Conservation (phyloP, 2,329 filamentous ascomycete genomes). For the Aspergillus viridinutans region DNA sequence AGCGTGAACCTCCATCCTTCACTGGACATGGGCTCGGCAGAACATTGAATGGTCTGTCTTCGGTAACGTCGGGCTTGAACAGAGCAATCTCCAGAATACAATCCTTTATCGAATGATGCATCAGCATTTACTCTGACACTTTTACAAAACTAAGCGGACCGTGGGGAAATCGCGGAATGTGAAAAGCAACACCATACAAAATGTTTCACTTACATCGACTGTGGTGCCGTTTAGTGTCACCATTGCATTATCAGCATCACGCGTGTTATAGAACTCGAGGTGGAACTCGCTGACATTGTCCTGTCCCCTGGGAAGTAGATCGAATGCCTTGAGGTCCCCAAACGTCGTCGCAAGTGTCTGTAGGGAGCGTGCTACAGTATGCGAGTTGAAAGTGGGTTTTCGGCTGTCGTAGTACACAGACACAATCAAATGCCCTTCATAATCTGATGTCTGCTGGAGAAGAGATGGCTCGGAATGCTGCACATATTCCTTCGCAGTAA, state of each 20-base stretch:
- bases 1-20: slow-evolving; percentile 12
- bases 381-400: slow-evolving; percentile 23
- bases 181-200: background rate
- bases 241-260: slow-evolving; percentile 33
- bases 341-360: slow-evolving; percentile 34
- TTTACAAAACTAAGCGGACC: background rate
- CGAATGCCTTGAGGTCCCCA: slow-evolving; percentile 37
- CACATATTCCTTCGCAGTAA: slow-evolving; percentile 45
- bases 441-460: slow-evolving; percentile 34
- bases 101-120: slow-evolving; percentile 16
- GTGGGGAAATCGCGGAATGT: background rate
- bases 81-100: slow-evolving; percentile 28
- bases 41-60: slow-evolving; percentile 10
- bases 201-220: slow-evolving; percentile 28
- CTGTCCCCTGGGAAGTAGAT: slow-evolving; percentile 23
- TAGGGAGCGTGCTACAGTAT: slow-evolving; percentile 47
- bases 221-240: slow-evolving; percentile 32
- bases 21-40: slow-evolving; percentile 12
- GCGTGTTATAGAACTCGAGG: slow-evolving; percentile 39
- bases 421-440: slow-evolving; percentile 55
- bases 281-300: slow-evolving; percentile 33
- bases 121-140: background rate
- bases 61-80: slow-evolving; percentile 27
- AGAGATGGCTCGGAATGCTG: slow-evolving; percentile 30
- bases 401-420: slow-evolving; percentile 42